A percentile compares a stretch with the other conserved stretches of the same genome.
phyloP scores from a whole-genome alignment of 78 protist species.

The Monocercomonoides exilis region DNA sequence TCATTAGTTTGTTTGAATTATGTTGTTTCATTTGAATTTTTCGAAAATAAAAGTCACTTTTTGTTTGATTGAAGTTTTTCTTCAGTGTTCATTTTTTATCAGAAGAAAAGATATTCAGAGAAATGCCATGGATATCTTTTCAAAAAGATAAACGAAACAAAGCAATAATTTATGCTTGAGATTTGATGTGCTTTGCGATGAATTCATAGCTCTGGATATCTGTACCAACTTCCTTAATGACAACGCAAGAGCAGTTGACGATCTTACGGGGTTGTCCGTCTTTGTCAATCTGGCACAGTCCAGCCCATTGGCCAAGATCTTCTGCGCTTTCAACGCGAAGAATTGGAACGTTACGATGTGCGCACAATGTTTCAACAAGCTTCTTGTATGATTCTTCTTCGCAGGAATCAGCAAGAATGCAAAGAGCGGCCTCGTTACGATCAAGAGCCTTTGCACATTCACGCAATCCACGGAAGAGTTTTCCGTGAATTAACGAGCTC shows the following conservation, averaged over 20 bases:
- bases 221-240: slow-evolving; percentile 38
- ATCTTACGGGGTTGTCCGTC: slow-evolving; percentile 89
- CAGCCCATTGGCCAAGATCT: slow-evolving; percentile 91
- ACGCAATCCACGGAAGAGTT: slow-evolving; percentile 86
- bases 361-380: slow-evolving; percentile 83
- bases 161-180: too few species aligned
- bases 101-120: too few species aligned
- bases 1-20: too few species aligned
- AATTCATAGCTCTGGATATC: background rate
- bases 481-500: slow-evolving; percentile 61
- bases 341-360: slow-evolving; percentile 64
- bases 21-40: too few species aligned
- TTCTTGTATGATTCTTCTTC: slow-evolving; percentile 69
- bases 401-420: slow-evolving; percentile 75
- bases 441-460: slow-evolving; percentile 78
- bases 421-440: slow-evolving; percentile 65
- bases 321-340: slow-evolving; percentile 64
- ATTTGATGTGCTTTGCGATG: background rate
- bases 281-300: slow-evolving; percentile 85
- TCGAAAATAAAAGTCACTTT: too few species aligned
- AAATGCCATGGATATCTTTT: too few species aligned
- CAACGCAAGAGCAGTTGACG: slow-evolving; percentile 77
- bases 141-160: too few species aligned
- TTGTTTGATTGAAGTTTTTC: too few species aligned
- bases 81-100: too few species aligned